A percentile compares a stretch with the other conserved stretches of the same genome.
These are phyloP conservation scores for Colletotrichum destructivum DNA, from an alignment of 2,329 filamentous ascomycete species.

Conservation along the genomic window DNA sequence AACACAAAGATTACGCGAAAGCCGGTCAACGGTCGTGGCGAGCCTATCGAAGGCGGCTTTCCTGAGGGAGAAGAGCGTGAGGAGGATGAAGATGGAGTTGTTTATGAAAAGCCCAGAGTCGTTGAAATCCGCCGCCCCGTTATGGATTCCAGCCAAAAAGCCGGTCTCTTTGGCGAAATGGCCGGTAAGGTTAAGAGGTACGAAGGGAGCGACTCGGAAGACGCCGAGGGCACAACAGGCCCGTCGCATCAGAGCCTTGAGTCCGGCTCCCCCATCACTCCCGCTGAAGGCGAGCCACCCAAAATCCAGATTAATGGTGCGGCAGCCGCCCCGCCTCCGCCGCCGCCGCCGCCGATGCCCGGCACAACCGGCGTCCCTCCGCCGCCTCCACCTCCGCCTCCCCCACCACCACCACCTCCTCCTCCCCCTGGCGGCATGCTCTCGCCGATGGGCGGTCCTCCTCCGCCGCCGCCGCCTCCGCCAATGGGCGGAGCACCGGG, in stretches of 20 bases:
- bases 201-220: conserved; percentile 81
- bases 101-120: conserved; percentile 85
- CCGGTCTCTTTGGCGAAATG: conserved; percentile 78
- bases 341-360: conserved; percentile 55
- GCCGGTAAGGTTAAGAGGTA: conserved; percentile 81
- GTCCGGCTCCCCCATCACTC: conserved; percentile 77
- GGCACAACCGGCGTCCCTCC: conserved; percentile 52
- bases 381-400: conserved; percentile 60
- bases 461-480: conserved; percentile 66
- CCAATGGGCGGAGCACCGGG: conserved; percentile 65
- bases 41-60: conserved; percentile 61
- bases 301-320: conserved; percentile 72
- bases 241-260: conserved; percentile 83
- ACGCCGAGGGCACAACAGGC: conserved; percentile 80
- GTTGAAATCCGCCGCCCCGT: conserved; percentile 83
- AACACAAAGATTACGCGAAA: conserved; percentile 70
- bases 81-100: conserved; percentile 69
- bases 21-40: conserved; percentile 58
- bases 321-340: conserved; percentile 53
- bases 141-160: conserved; percentile 75
- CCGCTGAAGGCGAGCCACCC: conserved; percentile 71
- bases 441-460: conserved; percentile 54
- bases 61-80: conserved; percentile 64
- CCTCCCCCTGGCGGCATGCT: conserved; percentile 60
- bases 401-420: conserved; percentile 44